Evolutionary conservation across 2,329 filamentous ascomycete species (phyloP), one percentile per base, ranked within the genome.

Genomic region (Trichophyton verrucosum): DNA sequence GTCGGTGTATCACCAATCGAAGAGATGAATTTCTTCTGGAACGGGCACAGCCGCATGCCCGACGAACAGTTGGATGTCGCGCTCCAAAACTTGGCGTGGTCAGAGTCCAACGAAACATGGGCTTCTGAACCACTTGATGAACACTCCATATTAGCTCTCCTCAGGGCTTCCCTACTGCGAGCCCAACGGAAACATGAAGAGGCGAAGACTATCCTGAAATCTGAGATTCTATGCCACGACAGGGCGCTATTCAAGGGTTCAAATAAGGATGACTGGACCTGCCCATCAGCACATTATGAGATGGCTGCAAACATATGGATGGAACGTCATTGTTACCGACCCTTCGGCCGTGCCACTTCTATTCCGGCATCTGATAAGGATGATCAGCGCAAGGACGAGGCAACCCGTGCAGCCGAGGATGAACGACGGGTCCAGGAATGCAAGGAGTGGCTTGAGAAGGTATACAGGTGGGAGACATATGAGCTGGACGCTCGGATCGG

Each of bases 21-120:
- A 68, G 94, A 97, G 76, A 95, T 97, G 87, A 86, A 88, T 11
- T 95, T 92, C 72, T 84, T 97, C 67, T 97, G 91, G 91, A 91
- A 89, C 69, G 92, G 91, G 0, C 85, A 84, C 67, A 92, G 89
- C 73, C 84, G 90, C 60, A 95, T 96, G 89, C 78, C 81, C 1
- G 67, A 75, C 0, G 75, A 76, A 0, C 82, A 92, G 62, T 77
- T 96, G 13, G 77, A 86, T 56, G 75, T 78, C 47, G 88, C 85
- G 0, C 71, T 89, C 42, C 74, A 71, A 0, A 80, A 81, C n/a
- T 74, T 96, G 9, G 76, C 78, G 0, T 95, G 90, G 75, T 85
- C 83, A 56, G 79, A 79, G 40, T 84, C 86, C 62, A 84, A 89
- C 66, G 72, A 75, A 30, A 70, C 71, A 17, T 83, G 80, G 80